A percentile compares a stretch with the other conserved stretches of the same genome.
phyloP scores from a whole-genome alignment of 768 basidiomycete species.

The Boletus subparvulus region DNA sequence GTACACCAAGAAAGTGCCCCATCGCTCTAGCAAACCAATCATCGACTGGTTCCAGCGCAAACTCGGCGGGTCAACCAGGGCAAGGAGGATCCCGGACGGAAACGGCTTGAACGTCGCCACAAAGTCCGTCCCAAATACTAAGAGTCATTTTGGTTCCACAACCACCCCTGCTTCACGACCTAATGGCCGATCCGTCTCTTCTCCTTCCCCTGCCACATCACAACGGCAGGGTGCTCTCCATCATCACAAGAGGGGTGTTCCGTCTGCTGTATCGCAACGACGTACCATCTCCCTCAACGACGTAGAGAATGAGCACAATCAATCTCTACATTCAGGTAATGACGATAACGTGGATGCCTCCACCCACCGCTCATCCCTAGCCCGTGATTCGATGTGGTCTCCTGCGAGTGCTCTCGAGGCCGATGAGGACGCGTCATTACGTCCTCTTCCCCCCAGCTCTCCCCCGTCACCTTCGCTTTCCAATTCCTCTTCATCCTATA shows the following conservation, averaged over 20 bases:
- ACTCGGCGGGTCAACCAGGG: slow-evolving; percentile 64
- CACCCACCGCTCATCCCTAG: slow-evolving; percentile 54
- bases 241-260: slow-evolving; percentile 18
- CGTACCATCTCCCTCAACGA: slow-evolving; percentile 68
- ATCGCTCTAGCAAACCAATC: slow-evolving; percentile 79
- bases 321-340: slow-evolving; percentile 36
- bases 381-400: slow-evolving; percentile 78
- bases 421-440: slow-evolving; percentile 91
- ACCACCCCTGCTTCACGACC: slow-evolving; percentile 17
- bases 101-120: slow-evolving; percentile 13
- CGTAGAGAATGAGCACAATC: slow-evolving; percentile 45
- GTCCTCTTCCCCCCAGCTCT: slow-evolving; percentile 84
- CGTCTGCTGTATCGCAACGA: slow-evolving; percentile 37
- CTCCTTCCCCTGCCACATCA: slow-evolving; percentile 22
- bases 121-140: slow-evolving; percentile 13
- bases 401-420: slow-evolving; percentile 76
- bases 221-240: slow-evolving; percentile 26
- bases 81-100: slow-evolving; percentile 48
- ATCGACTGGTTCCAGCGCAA: slow-evolving; percentile 91
- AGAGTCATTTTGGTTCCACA: slow-evolving; percentile 13
- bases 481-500: slow-evolving; percentile 78
- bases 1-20: slow-evolving; percentile 58
- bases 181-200: slow-evolving; percentile 30
- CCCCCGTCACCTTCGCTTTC: slow-evolving; percentile 88
- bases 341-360: slow-evolving; percentile 48